A percentile compares a stretch with the other conserved stretches of the same genome.
phyloP scores from a whole-genome alignment of 768 basidiomycete species.

The Russula compacta region DNA sequence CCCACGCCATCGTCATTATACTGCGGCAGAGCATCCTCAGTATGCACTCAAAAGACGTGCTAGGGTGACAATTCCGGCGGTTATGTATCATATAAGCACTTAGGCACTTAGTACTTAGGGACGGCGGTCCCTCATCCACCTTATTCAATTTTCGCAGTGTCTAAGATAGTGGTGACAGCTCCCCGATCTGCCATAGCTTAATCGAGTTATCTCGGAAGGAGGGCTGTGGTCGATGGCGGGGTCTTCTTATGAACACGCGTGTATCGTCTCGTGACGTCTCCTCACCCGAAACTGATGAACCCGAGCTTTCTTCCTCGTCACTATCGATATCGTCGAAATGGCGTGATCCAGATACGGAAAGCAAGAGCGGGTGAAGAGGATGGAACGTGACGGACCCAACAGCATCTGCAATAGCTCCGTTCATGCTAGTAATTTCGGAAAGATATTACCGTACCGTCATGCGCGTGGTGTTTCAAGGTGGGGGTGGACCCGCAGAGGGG shows the following conservation, averaged over 20 bases:
- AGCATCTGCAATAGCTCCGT: slow-evolving; percentile 40
- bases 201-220: slow-evolving; percentile 7
- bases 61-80: too few relatives aligned
- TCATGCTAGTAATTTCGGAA: neutral
- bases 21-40: too few relatives aligned
- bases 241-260: neutral
- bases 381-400: slow-evolving; percentile 69
- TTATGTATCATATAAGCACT: neutral
- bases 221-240: neutral
- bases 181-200: slow-evolving; percentile 4
- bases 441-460: slow-evolving; percentile 38
- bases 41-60: too few relatives aligned
- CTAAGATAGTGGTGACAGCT: neutral
- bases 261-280: neutral
- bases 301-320: neutral
- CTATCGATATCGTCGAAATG: slow-evolving; percentile 37
- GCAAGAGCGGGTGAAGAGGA: slow-evolving; percentile 45
- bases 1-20: neutral
- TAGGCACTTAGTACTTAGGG: neutral
- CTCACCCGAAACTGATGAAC: neutral
- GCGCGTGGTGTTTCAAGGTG: slow-evolving; percentile 39
- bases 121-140: neutral
- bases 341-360: slow-evolving; percentile 73
- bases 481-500: slow-evolving; percentile 20
- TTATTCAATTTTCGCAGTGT: neutral